Conservation (phyloP, 2,329 filamentous ascomycete species). For the Arthrobotrys iridis region DNA sequence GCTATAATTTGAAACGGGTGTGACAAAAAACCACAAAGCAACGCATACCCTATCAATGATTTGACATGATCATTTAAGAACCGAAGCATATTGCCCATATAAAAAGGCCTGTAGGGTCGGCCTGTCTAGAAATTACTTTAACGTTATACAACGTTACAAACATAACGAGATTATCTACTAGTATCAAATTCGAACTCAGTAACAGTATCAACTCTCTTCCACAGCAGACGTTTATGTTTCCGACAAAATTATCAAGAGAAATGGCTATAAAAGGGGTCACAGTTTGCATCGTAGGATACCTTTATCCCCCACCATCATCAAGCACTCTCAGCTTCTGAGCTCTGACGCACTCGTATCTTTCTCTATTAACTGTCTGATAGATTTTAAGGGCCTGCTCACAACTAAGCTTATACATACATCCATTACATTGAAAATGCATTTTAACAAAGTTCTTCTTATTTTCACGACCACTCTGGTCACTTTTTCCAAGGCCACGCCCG, state of each 20-base stretch:
- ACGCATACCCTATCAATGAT: not conserved
- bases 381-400: not conserved
- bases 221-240: too few relatives aligned
- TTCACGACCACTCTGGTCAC: slow-evolving; percentile 11
- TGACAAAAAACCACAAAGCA: not conserved
- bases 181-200: not conserved
- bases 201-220: too few relatives aligned
- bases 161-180: too few relatives aligned
- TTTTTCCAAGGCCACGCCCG: not conserved
- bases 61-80: too few relatives aligned
- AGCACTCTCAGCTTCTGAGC: not conserved
- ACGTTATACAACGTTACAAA: too few relatives aligned
- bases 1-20: slow-evolving; percentile 5
- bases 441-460: slow-evolving; percentile 14
- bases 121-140: too few relatives aligned
- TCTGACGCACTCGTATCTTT: not conserved
- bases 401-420: not conserved
- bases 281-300: not conserved
- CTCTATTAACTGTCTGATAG: not conserved
- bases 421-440: not conserved
- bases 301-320: slow-evolving; percentile 1
- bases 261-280: not conserved
- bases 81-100: not conserved
- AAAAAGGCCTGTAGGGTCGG: not conserved
- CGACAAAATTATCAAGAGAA: not conserved